Evolutionary conservation across 495 filamentous ascomycete species (phyloP).

Genomic region (Penicillium ochrochloron): DNA sequence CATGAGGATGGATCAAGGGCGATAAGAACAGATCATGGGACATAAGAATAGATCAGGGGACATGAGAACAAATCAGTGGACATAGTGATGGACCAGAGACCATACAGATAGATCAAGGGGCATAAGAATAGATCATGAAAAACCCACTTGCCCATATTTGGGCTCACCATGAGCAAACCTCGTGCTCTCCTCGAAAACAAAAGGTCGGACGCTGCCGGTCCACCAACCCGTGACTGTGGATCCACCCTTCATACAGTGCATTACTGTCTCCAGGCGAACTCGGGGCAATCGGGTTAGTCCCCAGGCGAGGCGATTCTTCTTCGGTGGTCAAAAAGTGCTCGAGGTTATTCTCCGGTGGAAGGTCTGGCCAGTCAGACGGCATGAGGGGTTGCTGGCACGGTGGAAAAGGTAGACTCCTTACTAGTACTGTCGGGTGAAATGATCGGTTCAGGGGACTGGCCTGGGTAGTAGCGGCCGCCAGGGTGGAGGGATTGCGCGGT

Average conservation of each 20-base stretch:
- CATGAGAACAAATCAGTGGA: background rate
- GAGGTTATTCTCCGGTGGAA: slow-evolving; percentile 15
- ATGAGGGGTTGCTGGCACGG: slow-evolving; percentile 16
- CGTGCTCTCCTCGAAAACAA: slow-evolving; percentile 27
- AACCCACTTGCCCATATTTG: background rate
- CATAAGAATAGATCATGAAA: background rate
- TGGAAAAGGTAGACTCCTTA: slow-evolving; percentile 25
- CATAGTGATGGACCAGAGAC: too few species aligned
- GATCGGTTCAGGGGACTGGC: slow-evolving; percentile 24
- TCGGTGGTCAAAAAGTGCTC: slow-evolving; percentile 16
- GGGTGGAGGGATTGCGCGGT: slow-evolving; percentile 56
- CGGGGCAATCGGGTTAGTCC: slow-evolving; percentile 20
- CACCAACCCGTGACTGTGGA: slow-evolving; percentile 26
- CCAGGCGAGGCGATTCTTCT: slow-evolving; percentile 22
- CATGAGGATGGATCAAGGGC: too few species aligned
- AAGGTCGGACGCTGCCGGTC: slow-evolving; percentile 28
- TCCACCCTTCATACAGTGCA: slow-evolving; percentile 31
- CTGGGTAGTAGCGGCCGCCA: slow-evolving; percentile 54
- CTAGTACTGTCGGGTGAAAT: slow-evolving; percentile 19
- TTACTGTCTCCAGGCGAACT: slow-evolving; percentile 26
- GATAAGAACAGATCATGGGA: background rate
- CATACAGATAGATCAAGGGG: slow-evolving; percentile 2
- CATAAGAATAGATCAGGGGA: background rate
- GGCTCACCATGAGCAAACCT: slow-evolving; percentile 11
- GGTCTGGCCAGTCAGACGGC: slow-evolving; percentile 10